Evolutionary conservation across 164 flowering plant genomes (phyloP).

Genomic region (Chimonanthus praecox): DNA sequence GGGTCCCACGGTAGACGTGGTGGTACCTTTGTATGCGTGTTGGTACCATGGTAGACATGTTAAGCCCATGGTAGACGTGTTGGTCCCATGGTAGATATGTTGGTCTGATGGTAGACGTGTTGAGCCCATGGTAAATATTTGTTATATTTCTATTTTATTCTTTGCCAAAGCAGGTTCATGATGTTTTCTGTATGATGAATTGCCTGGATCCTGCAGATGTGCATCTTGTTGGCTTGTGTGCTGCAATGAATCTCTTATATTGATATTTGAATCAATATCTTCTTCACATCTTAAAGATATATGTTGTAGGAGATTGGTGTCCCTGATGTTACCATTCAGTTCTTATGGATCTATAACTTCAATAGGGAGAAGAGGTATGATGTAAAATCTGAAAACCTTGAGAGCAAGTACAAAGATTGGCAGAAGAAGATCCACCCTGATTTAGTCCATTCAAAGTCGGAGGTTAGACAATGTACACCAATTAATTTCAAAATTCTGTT

Average conservation of each 20-base stretch:
- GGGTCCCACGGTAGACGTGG: too few relatives aligned
- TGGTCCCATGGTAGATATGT: too few relatives aligned
- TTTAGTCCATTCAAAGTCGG: conserved; percentile 85
- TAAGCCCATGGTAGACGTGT: too few relatives aligned
- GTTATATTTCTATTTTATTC: too few relatives aligned
- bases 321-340: background rate
- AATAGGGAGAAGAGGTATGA: conserved; percentile 61
- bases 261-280: too few relatives aligned
- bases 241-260: background rate
- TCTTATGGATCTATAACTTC: background rate
- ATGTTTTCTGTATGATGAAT: background rate
- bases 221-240: background rate
- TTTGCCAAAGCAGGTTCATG: background rate
- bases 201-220: background rate
- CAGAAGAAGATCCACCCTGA: conserved; percentile 98
- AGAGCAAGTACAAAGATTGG: conserved; percentile 85
- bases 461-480: conserved; percentile 33
- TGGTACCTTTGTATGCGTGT: too few relatives aligned
- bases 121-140: too few relatives aligned
- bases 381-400: conserved; percentile 47
- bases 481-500: background rate
- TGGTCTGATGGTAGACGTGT: too few relatives aligned
- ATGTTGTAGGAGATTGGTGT: background rate
- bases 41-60: too few relatives aligned
- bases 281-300: background rate